phyloP scores from a whole-genome alignment of 768 basidiomycete species.

The Lenzites betulinus region DNA sequence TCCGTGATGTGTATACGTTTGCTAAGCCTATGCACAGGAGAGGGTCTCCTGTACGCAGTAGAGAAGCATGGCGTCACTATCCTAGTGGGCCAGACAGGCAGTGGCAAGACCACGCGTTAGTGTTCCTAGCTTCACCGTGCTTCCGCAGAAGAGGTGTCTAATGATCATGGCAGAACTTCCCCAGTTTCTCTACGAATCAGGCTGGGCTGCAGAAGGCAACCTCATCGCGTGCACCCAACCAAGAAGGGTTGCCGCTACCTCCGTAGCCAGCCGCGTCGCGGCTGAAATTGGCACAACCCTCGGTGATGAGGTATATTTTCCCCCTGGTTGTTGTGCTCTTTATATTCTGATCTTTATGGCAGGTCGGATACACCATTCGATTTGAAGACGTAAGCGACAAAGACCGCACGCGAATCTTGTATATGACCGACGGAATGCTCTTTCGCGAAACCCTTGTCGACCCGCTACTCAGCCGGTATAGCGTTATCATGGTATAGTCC shows the following conservation, averaged over 20 bases:
- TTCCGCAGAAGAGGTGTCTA: neutral
- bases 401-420: constrained; percentile 84
- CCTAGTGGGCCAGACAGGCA: constrained; percentile 94
- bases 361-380: constrained; percentile 98
- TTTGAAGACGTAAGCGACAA: constrained; percentile 93
- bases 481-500: constrained; percentile 85
- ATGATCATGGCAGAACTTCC: constrained; percentile 69
- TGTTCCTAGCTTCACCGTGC: constrained; percentile 16
- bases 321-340: neutral
- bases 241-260: constrained; percentile 91
- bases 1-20: no score
- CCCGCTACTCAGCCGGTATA: constrained; percentile 88
- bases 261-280: constrained; percentile 89
- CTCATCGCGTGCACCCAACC: constrained; percentile 94
- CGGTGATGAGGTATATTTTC: constrained; percentile 75
- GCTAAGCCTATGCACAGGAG: constrained; percentile 44
- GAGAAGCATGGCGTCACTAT: constrained; percentile 85
- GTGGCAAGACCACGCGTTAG: constrained; percentile 96
- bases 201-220: constrained; percentile 84
- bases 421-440: constrained; percentile 98
- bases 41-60: constrained; percentile 78
- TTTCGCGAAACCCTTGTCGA: constrained; percentile 93
- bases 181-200: constrained; percentile 90
- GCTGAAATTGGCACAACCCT: constrained; percentile 87
- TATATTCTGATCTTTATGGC: neutral